Percentiles rank a stretch among this genome's conserved stretches.
Conservation (phyloP, 176 grass and related monocot species). For the Urochloa ruziziensis region DNA sequence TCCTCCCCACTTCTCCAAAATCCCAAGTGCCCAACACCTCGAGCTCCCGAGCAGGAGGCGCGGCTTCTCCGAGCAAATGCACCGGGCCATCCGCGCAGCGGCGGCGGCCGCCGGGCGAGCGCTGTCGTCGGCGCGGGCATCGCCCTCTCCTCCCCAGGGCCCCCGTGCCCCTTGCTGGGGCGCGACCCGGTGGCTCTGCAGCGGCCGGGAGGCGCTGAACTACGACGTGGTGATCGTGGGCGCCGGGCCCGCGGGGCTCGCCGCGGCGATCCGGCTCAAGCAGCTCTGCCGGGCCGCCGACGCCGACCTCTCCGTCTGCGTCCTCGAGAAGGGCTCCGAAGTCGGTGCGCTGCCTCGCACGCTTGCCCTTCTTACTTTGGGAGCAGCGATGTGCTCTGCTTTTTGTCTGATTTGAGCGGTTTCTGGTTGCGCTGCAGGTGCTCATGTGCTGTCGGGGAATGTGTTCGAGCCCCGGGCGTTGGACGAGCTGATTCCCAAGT, state of each 20-base stretch:
- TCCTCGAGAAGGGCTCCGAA: slow-evolving; percentile 92
- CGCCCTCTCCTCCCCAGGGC: background rate
- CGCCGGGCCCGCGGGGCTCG: slow-evolving; percentile 75
- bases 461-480: slow-evolving; percentile 84
- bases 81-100: slow-evolving; percentile 29
- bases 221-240: slow-evolving; percentile 92
- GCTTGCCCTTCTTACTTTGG: background rate
- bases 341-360: slow-evolving; percentile 46
- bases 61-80: slow-evolving; percentile 18
- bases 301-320: slow-evolving; percentile 80
- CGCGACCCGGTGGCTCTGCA: slow-evolving; percentile 36
- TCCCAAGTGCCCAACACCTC: background rate
- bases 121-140: background rate
- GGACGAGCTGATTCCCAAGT: slow-evolving; percentile 84
- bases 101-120: slow-evolving; percentile 10
- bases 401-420: background rate
- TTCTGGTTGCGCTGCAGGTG: slow-evolving; percentile 45
- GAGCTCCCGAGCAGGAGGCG: slow-evolving; percentile 1
- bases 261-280: slow-evolving; percentile 85
- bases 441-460: slow-evolving; percentile 91
- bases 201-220: slow-evolving; percentile 61
- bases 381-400: background rate
- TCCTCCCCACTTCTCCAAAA: background rate
- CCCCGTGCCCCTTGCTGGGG: slow-evolving; percentile 16
- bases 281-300: slow-evolving; percentile 76